Evolutionary conservation across 2,329 filamentous ascomycete genomes (phyloP).

Genomic region (Aspergillus clavatus): DNA sequence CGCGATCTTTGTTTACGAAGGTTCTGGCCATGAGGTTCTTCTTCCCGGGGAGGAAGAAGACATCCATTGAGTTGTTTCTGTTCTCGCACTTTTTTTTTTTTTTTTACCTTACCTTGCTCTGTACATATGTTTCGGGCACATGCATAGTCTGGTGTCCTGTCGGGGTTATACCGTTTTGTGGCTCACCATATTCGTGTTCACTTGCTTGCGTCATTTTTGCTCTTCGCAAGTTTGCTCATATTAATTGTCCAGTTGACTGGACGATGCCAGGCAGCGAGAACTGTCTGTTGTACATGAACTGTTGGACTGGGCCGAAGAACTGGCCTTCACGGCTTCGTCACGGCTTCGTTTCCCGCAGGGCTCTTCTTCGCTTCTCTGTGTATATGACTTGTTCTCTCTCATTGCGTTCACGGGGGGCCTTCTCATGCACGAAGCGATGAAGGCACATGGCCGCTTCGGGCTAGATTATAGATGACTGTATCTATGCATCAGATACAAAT

Average conservation of each 20-base stretch:
- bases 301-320: too few relatives aligned
- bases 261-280: too few relatives aligned
- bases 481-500: neutral
- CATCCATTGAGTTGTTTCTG: neutral
- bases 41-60: slow-evolving; percentile 38
- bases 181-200: neutral
- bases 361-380: neutral
- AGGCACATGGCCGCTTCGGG: neutral
- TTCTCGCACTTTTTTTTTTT: neutral
- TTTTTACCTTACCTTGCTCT: neutral
- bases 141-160: neutral
- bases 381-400: neutral
- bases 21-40: slow-evolving; percentile 56
- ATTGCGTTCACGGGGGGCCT: neutral
- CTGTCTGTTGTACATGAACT: too few relatives aligned
- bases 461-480: neutral
- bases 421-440: neutral
- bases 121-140: neutral
- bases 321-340: too few relatives aligned
- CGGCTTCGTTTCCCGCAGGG: neutral
- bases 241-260: too few relatives aligned
- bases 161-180: neutral
- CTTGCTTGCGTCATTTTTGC: neutral
- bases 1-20: slow-evolving; percentile 60
- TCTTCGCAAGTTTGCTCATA: too few relatives aligned